Percentiles rank a stretch among this genome's conserved stretches.
These are phyloP conservation scores for Prunus mongolica DNA, from an alignment of 306 rosid species.

Conservation along the genomic window DNA sequence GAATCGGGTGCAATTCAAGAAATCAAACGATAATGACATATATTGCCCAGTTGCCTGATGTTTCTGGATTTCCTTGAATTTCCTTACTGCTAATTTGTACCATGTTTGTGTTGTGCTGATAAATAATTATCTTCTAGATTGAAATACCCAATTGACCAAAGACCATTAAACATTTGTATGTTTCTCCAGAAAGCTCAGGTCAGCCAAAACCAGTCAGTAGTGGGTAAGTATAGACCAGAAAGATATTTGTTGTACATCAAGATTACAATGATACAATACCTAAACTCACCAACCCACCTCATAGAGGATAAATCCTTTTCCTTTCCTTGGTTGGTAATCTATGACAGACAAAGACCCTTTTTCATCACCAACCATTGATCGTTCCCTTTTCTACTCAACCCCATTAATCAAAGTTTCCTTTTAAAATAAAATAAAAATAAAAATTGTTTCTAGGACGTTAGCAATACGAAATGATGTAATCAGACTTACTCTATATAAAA, in stretches of 20 bases:
- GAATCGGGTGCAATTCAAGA: too few relatives aligned
- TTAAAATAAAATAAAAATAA: too few relatives aligned
- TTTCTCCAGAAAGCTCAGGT: background rate
- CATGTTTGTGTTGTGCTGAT: too few relatives aligned
- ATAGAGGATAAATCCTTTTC: background rate
- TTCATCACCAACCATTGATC: conserved; percentile 22
- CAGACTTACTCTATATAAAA: background rate
- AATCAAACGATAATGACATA: too few relatives aligned
- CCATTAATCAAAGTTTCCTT: background rate
- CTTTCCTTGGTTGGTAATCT: conserved; percentile 19
- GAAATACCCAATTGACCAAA: too few relatives aligned
- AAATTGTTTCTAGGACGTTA: background rate
- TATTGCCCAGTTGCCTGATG: too few relatives aligned
- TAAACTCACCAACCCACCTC: background rate
- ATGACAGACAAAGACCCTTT: background rate
- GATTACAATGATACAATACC: background rate
- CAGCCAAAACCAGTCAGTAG: background rate
- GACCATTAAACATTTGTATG: too few relatives aligned
- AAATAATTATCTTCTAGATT: too few relatives aligned
- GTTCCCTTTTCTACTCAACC: conserved; percentile 4
- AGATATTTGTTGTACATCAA: background rate
- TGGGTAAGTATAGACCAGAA: background rate
- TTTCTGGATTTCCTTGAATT: too few relatives aligned
- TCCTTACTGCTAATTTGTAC: too few relatives aligned
- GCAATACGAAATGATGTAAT: background rate